These are phyloP conservation scores for Lepiota brunneoincarnata DNA, from an alignment of 768 basidiomycete species.

Conservation along the genomic window DNA sequence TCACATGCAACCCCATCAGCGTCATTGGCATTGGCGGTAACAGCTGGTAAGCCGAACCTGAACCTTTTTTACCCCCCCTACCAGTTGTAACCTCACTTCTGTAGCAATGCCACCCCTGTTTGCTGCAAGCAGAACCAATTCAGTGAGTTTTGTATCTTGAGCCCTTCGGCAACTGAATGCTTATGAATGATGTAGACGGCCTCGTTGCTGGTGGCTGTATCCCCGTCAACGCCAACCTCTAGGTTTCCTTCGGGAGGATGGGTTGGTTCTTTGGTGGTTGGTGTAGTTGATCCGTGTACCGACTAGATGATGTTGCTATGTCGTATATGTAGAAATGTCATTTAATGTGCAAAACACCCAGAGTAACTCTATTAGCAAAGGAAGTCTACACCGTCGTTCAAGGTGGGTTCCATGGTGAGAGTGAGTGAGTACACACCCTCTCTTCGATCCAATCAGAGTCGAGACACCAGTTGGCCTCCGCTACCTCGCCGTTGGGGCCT, in stretches of 20 bases:
- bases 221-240: neutral
- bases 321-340: too few relatives aligned
- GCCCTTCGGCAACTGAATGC: neutral
- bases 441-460: too few relatives aligned
- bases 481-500: too few relatives aligned
- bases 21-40: neutral
- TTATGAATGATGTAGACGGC: neutral
- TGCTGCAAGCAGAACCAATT: slow-evolving; percentile 8
- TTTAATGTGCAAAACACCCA: too few relatives aligned
- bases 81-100: neutral
- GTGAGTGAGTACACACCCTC: too few relatives aligned
- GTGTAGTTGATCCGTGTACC: too few relatives aligned
- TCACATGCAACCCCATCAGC: neutral
- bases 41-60: neutral
- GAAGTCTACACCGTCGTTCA: too few relatives aligned
- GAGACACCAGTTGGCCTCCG: too few relatives aligned
- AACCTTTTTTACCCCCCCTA: neutral
- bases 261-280: too few relatives aligned
- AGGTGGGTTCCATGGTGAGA: too few relatives aligned
- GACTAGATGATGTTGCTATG: too few relatives aligned
- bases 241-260: neutral
- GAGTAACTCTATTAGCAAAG: too few relatives aligned
- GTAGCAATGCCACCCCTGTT: neutral
- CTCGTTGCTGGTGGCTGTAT: neutral
- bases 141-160: neutral